A percentile compares a stretch with the other conserved stretches of the same genome.
Conservation (phyloP, 306 rosid species). For the Quercus wislizeni region DNA sequence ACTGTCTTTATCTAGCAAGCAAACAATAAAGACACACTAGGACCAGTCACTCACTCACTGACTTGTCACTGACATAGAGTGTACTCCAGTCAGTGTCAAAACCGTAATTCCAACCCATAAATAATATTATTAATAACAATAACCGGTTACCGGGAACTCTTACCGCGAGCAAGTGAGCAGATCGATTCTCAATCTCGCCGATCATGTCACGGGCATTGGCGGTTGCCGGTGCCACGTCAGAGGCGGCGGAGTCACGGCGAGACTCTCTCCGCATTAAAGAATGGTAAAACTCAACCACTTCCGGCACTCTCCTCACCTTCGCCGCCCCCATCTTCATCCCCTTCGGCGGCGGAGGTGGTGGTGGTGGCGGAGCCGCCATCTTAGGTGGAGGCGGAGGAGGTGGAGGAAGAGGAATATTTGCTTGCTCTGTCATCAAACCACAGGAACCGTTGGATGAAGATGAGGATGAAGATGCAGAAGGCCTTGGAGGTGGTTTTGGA, state of each 20-base stretch:
- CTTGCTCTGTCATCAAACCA: neutral
- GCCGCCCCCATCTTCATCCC: slow-evolving; percentile 44
- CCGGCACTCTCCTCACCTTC: slow-evolving; percentile 83
- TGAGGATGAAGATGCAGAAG: slow-evolving; percentile 38
- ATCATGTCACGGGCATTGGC: slow-evolving; percentile 94
- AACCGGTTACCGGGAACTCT: slow-evolving; percentile 37
- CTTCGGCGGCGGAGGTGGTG: slow-evolving; percentile 71
- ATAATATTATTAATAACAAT: neutral
- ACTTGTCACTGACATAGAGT: slow-evolving; percentile 34
- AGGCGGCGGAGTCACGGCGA: slow-evolving; percentile 53
- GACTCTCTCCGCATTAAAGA: slow-evolving; percentile 93
- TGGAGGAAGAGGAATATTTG: slow-evolving; percentile 13
- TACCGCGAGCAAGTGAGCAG: slow-evolving; percentile 81
- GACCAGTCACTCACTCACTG: slow-evolving; percentile 21
- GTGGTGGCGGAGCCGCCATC: slow-evolving; percentile 45
- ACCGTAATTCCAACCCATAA: slow-evolving; percentile 14
- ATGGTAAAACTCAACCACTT: slow-evolving; percentile 96
- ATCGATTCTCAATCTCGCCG: slow-evolving; percentile 99
- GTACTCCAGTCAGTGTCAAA: slow-evolving; percentile 38
- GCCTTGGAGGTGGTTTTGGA: slow-evolving; percentile 94
- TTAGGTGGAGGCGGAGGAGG: slow-evolving; percentile 38
- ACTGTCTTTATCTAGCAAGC: slow-evolving; percentile 46
- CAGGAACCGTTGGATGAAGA: slow-evolving; percentile 21
- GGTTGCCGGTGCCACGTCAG: slow-evolving; percentile 47
- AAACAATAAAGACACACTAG: slow-evolving; percentile 14